These are phyloP conservation scores for Phialophora macrospora DNA, from an alignment of 2,329 filamentous ascomycete species.

Conservation along the genomic window DNA sequence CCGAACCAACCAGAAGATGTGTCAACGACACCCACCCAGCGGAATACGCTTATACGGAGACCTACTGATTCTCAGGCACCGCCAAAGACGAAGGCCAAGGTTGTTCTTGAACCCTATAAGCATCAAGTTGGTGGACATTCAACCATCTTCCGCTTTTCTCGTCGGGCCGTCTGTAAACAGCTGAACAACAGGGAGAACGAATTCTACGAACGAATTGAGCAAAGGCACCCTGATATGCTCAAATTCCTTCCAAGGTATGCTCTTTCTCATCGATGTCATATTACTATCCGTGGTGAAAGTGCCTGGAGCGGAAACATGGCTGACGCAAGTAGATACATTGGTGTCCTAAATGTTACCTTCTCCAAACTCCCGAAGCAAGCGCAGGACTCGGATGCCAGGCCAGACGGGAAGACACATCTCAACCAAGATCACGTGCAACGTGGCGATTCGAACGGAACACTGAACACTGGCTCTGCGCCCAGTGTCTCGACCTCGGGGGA, in stretches of 20 bases:
- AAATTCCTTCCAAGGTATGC: constrained; percentile 79
- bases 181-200: constrained; percentile 98
- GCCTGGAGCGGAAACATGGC: not conserved
- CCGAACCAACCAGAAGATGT: constrained; percentile 61
- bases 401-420: constrained; percentile 11
- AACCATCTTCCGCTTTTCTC: constrained; percentile 93
- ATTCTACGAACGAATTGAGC: constrained; percentile 96
- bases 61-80: constrained; percentile 37
- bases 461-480: constrained; percentile 4
- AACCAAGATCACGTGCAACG: not conserved
- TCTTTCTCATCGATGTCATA: not conserved
- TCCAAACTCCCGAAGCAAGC: constrained; percentile 75
- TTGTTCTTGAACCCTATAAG: constrained; percentile 94
- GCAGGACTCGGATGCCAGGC: constrained; percentile 16
- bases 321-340: constrained; percentile 68
- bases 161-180: constrained; percentile 94
- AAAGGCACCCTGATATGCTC: constrained; percentile 84
- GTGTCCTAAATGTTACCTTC: constrained; percentile 94
- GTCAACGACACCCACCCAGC: constrained; percentile 54
- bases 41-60: constrained; percentile 41
- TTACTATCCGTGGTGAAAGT: not conserved
- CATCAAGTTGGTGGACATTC: constrained; percentile 98
- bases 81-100: constrained; percentile 74
- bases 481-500: constrained; percentile 36
- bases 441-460: constrained; percentile 4